Evolutionary conservation across 2,329 filamentous ascomycete genomes (phyloP), one percentile per base, ranked within the genome.

Genomic region (Sporothrix phasma): DNA sequence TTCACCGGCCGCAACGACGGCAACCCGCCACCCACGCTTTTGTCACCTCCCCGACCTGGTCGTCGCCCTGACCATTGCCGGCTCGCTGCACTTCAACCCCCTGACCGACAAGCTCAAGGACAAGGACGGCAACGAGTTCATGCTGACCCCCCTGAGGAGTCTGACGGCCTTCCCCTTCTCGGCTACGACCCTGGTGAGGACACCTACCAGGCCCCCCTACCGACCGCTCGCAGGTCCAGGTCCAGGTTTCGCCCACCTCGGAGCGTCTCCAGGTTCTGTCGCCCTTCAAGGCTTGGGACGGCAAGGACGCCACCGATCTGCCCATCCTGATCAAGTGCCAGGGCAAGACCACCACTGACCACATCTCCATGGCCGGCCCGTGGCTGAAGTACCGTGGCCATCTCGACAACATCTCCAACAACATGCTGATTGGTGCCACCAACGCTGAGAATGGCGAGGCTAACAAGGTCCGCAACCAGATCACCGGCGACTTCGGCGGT

Each of bases 371-470:
- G 90, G 92, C 92, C 70, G 92, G 92, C 70, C 92, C 92, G 67
- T 96, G 92, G 92, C 83, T 97, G 77, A 97, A 97, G 84, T 97
- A 97, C 86, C 91, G 93, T 84, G 93, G 93, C 68, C 93, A 97
- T 76, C 84, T 97, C 73, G 93, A 97, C 86, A 97, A 97, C 85
- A 97, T 97, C 81, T 97, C 92, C 75, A 97, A 97, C 87, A 97
- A 97, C 85, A 96, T 97, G 91, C 80, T 97, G 77, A 97, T 97
- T 72, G 93, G 93, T 81, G 94, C 94, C 73, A 90, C 92, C 80
- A 99, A 97, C 81, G 87, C 88, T 73, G 92, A 89, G 74, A 99
- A 97, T 79, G 91, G 88, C 66, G 91, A 97, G 83, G 92, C 92
- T 73, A 99, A 99, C 87, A 96, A 95, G 84, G 82, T 99, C 77